Conservation (phyloP, 2,329 filamentous ascomycete species). For the Falciphora oryzae region DNA sequence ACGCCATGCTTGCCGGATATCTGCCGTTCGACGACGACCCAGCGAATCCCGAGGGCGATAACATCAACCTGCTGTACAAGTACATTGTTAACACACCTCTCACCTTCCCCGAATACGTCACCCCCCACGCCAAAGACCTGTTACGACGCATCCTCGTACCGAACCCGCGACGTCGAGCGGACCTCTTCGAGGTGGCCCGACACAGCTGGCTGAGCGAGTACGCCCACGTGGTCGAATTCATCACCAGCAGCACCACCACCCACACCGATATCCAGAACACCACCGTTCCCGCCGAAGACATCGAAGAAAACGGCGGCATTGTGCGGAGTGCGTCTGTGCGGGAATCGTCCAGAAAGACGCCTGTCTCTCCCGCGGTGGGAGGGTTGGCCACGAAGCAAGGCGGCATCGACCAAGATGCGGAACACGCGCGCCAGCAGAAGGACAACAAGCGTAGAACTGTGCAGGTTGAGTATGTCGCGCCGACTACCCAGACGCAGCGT, state of each 20-base stretch:
- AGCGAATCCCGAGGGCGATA: constrained; percentile 96
- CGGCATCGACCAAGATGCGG: constrained; percentile 63
- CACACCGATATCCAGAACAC: constrained; percentile 79
- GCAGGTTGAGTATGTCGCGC: constrained; percentile 95
- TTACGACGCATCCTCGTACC: constrained; percentile 90
- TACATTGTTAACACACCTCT: constrained; percentile 97
- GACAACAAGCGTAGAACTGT: constrained; percentile 92
- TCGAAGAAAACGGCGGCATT: constrained; percentile 54
- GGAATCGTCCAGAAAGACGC: constrained; percentile 68
- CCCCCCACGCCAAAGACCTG: constrained; percentile 89
- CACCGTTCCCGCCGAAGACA: constrained; percentile 55
- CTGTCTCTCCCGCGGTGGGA: constrained; percentile 43
- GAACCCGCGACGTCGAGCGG: constrained; percentile 88
- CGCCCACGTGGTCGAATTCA: constrained; percentile 92
- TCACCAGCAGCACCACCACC: constrained; percentile 90
- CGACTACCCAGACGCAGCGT: constrained; percentile 76
- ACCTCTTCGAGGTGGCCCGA: constrained; percentile 92
- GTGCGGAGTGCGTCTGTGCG: constrained; percentile 89
- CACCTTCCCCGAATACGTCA: constrained; percentile 98
- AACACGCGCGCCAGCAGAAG: constrained; percentile 61
- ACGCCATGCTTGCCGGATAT: constrained; percentile 97
- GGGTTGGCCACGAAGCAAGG: constrained; percentile 69
- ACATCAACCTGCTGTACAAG: constrained; percentile 98
- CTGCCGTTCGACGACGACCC: constrained; percentile 97
- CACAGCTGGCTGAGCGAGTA: constrained; percentile 99